Evolutionary conservation across 108 stramenopile species (phyloP), one percentile per base, ranked within the genome.

Genomic region (Cyclotella cryptica): DNA sequence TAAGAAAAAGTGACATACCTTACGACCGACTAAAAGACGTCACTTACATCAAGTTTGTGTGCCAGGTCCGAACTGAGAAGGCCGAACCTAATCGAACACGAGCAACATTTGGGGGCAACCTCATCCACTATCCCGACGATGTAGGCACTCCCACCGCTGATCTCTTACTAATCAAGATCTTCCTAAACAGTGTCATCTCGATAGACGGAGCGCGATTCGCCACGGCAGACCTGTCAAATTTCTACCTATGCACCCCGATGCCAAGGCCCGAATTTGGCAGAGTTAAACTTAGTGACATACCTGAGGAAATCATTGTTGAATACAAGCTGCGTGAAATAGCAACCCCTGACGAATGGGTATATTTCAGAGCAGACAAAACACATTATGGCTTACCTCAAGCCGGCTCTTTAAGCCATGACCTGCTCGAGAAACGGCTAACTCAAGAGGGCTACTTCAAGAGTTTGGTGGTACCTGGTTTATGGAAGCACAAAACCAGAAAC

Each of bases 141-240:
- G 51, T 29, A 5, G 43, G 67, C 42, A 79, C 87, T 15, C 66
- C 72, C 43, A 72, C 80, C 0, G 30, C 62, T 18, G 83, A 67
- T 43, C 47, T 82, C 9, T n/a, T 88, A 6, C 14, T 27, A 28
- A 28, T 58, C 26, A 84, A n/a, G 24, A 27, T 58, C 27, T 57
- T 82, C 2, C n/a, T 88, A 66, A 87, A 87, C 72, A 84, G 80
- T 58, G 62, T 79, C 74, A 45, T 87, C 39, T 72, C 74, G 63
- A 83, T 65, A 18, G 35, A 41, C 10, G 43, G 30, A 17, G 87
- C 40, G 40, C 4, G 30, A 6, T 86, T 69, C 86, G 75, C 73
- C 77, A 85, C n/a, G 46, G 45, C 65, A 12, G 80, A 84, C 43
- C 18, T 88, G 54, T 85, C 79, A 30, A 69, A 85, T 60, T 88